Evolutionary conservation across 148 eudicot genomes (phyloP).

Genomic region (Vaccinium corymbosum): DNA sequence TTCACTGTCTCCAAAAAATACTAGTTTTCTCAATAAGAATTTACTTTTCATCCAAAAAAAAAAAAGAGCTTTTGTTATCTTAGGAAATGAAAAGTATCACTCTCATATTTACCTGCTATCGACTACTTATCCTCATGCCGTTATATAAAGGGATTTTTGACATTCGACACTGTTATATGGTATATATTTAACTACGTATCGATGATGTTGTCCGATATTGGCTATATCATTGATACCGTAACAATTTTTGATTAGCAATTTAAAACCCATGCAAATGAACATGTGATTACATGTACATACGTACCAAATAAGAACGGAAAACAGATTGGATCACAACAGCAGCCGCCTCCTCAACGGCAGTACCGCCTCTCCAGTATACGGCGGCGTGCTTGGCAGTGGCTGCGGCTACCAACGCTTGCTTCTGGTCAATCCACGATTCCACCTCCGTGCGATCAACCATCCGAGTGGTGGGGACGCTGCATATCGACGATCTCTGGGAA

Average conservation of each 20-base stretch:
- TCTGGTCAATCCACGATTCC: conserved; percentile 31
- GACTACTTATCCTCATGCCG: not conserved
- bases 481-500: conserved; percentile 47
- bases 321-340: conserved; percentile 73
- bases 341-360: conserved; percentile 44
- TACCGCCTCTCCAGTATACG: conserved; percentile 14
- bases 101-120: not conserved
- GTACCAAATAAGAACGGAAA: conserved; percentile 71
- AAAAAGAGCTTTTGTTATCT: not conserved
- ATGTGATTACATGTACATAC: not conserved
- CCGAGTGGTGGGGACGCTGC: conserved; percentile 12
- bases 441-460: not conserved
- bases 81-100: not conserved
- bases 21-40: too few relatives aligned
- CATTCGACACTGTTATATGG: not conserved
- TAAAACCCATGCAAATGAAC: not conserved
- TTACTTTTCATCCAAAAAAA: too few relatives aligned
- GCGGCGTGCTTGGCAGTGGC: conserved; percentile 25
- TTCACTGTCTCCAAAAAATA: too few relatives aligned
- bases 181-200: too few relatives aligned
- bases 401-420: conserved; percentile 32
- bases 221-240: not conserved
- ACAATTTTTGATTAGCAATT: not conserved
- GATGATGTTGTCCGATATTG: not conserved
- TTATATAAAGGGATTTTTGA: too few relatives aligned